Percentiles rank a stretch among this genome's conserved stretches.
Conservation (phyloP, 345 rosid genomes). For the Hibiscus tridactylites region DNA sequence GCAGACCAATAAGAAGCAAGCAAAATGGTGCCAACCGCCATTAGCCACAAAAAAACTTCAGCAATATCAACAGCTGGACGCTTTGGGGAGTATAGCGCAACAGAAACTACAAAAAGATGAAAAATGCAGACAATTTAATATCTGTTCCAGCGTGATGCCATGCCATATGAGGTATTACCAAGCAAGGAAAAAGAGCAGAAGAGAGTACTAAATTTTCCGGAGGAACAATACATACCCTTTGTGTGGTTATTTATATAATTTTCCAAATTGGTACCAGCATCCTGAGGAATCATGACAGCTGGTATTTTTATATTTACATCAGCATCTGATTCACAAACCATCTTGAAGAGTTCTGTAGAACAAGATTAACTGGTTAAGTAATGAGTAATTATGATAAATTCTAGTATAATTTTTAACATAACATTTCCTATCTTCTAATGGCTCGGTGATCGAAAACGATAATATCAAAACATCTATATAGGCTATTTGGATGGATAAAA, state of each 20-base stretch:
- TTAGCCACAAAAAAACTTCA: conserved; percentile 96
- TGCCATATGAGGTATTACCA: background rate
- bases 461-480: too few relatives aligned
- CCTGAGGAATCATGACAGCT: conserved; percentile 90
- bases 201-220: background rate
- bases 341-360: conserved; percentile 80
- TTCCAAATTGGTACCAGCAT: conserved; percentile 71
- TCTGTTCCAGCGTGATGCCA: background rate
- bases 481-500: too few relatives aligned
- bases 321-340: conserved; percentile 77
- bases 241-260: conserved; percentile 20
- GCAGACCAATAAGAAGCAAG: conserved; percentile 97
- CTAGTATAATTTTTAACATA: too few relatives aligned
- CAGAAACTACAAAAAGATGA: conserved; percentile 48
- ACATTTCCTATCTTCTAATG: too few relatives aligned
- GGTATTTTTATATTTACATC: conserved; percentile 60
- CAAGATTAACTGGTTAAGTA: conserved; percentile 10
- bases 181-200: background rate
- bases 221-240: conserved; percentile 25
- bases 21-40: conserved; percentile 90
- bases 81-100: conserved; percentile 79
- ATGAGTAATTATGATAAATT: too few relatives aligned
- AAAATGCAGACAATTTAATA: background rate
- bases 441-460: too few relatives aligned
- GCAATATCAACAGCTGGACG: conserved; percentile 91